These are phyloP conservation scores for Haematococcus lacustris DNA, from an alignment of 139 green algal species.

Conservation along the genomic window DNA sequence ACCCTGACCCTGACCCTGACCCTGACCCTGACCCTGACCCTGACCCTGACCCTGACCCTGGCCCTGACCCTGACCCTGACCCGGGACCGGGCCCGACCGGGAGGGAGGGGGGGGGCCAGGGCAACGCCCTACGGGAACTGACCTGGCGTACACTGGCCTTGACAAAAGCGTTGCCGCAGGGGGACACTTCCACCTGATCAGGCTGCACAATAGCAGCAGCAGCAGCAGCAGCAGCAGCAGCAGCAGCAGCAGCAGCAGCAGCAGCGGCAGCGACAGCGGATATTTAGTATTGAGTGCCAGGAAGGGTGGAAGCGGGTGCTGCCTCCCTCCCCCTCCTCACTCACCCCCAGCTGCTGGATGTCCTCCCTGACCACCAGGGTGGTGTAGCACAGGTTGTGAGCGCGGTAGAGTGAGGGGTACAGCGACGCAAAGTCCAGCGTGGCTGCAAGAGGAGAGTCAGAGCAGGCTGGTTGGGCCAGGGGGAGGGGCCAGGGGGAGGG, in stretches of 20 bases:
- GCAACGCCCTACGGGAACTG: too few relatives aligned
- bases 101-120: too few relatives aligned
- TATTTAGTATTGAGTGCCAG: neutral
- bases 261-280: neutral
- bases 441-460: too few relatives aligned
- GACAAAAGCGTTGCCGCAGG: slow-evolving; percentile 35
- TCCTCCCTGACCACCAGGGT: slow-evolving; percentile 68
- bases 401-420: slow-evolving; percentile 61
- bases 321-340: slow-evolving; percentile 34
- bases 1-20: too few relatives aligned
- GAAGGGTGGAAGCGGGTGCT: slow-evolving; percentile 40
- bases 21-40: too few relatives aligned
- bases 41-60: too few relatives aligned
- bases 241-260: neutral
- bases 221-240: neutral
- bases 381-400: slow-evolving; percentile 78
- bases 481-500: too few relatives aligned
- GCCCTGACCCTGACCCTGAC: too few relatives aligned
- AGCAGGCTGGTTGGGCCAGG: too few relatives aligned
- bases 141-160: slow-evolving; percentile 36
- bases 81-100: too few relatives aligned
- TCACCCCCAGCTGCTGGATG: slow-evolving; percentile 5
- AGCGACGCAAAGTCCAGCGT: slow-evolving; percentile 72
- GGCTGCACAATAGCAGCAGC: neutral
- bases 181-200: slow-evolving; percentile 35